Percentiles rank a stretch among this genome's conserved stretches.
These are phyloP conservation scores for Fusarium sp. DNA, from an alignment of 2,329 filamentous ascomycete genomes.

Conservation along the genomic window DNA sequence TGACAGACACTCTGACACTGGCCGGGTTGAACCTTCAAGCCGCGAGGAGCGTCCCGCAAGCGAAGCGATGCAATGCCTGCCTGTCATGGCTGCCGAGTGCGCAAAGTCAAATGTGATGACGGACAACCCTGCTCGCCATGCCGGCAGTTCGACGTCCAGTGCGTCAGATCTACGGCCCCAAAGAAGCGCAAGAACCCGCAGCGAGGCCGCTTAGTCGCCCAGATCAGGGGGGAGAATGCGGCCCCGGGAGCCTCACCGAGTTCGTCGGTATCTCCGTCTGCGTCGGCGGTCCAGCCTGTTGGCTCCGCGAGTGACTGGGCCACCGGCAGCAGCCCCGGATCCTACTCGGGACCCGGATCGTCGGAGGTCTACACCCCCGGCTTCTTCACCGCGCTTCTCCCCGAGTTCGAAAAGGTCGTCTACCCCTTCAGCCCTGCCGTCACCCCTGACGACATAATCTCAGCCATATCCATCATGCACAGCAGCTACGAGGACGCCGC, in stretches of 20 bases:
- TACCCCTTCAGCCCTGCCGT: conserved; percentile 43
- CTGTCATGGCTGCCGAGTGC: conserved; percentile 46
- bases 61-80: conserved; percentile 31
- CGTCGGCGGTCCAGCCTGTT: conserved; percentile 31
- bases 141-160: conserved; percentile 39
- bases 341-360: conserved; percentile 28
- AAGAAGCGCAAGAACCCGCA: conserved; percentile 44
- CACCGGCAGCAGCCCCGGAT: conserved; percentile 34
- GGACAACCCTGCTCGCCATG: conserved; percentile 43
- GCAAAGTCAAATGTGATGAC: conserved; percentile 48
- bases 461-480: conserved; percentile 41
- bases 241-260: conserved; percentile 34
- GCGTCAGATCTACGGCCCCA: conserved; percentile 38
- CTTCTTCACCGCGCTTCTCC: conserved; percentile 37
- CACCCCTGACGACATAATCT: conserved; percentile 36
- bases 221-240: conserved; percentile 36
- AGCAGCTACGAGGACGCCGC: conserved; percentile 39
- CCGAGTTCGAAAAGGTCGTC: conserved; percentile 42
- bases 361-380: conserved; percentile 34
- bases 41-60: background rate
- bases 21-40: background rate
- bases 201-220: conserved; percentile 40
- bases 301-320: conserved; percentile 34
- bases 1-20: too few relatives aligned
- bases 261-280: conserved; percentile 30